A percentile compares a stretch with the other conserved stretches of the same genome.
phyloP scores from a whole-genome alignment of 768 basidiomycete species.

The Tricholoma terreum region DNA sequence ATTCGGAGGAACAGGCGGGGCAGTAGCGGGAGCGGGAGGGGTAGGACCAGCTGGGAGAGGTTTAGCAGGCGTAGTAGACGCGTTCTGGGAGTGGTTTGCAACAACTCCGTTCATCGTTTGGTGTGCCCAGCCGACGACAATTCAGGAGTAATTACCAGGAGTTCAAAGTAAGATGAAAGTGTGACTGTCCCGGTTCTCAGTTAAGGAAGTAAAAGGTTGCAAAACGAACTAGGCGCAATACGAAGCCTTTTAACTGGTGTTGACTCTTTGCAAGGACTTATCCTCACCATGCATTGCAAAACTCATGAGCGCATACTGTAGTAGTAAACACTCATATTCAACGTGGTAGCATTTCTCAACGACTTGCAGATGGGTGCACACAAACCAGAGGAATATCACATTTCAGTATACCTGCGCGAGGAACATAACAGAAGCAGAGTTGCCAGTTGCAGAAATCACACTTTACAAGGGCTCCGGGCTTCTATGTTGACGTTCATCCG shows the following conservation, averaged over 20 bases:
- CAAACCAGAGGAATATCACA: not conserved
- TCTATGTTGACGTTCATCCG: too few relatives aligned
- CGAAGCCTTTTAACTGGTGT: too few relatives aligned
- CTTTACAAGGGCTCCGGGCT: too few relatives aligned
- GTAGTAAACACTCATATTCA: not conserved
- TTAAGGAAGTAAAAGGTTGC: not conserved
- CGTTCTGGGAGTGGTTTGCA: slow-evolving; percentile 31
- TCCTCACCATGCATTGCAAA: too few relatives aligned
- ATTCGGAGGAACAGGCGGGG: slow-evolving; percentile 54
- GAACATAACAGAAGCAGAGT: not conserved
- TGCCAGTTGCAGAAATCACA: not conserved
- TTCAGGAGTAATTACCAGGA: not conserved
- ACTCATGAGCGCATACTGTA: not conserved
- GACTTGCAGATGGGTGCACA: not conserved
- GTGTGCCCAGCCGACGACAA: slow-evolving; percentile 3
- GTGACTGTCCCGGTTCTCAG: slow-evolving; percentile 6
- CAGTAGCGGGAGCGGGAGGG: slow-evolving; percentile 57
- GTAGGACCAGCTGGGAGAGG: slow-evolving; percentile 57
- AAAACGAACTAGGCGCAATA: not conserved
- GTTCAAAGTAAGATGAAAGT: not conserved
- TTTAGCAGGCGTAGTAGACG: slow-evolving; percentile 42
- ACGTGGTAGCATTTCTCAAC: not conserved
- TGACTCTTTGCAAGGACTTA: too few relatives aligned
- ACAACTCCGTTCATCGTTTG: slow-evolving; percentile 49
- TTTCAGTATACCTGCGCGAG: not conserved